Evolutionary conservation across 2,329 filamentous ascomycete species (phyloP), one percentile per base, ranked within the genome.

Genomic region (Parasarocladium wereldwijsianum): DNA sequence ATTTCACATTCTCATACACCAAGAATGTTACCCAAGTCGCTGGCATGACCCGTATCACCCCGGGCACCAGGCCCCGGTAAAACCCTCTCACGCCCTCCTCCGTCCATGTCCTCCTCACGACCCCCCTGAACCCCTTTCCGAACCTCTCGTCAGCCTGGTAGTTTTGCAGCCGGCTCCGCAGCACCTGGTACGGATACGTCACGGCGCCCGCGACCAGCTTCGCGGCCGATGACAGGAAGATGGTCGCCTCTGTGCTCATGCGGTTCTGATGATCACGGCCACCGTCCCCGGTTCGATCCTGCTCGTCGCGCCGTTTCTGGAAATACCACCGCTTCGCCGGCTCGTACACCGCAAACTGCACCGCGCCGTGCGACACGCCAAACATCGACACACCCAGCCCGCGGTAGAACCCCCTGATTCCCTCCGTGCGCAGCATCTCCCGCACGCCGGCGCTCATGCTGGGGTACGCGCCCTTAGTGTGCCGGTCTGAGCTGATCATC

Each of bases 331-430:
- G 53, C 53, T 72, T 71, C 13, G 67, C 44, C 0, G 71, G 68
- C 50, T 98, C 90, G 53, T 98, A 98, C 13, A 90, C 83, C 54
- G 85, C 83, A 51, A 98, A 98, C 52, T 96, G 90, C 16, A 98
- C 76, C 3, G 87, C 86, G 23, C 87, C 87, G 51, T 98, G 90
- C 35, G 75, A 78, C 19, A 94, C 85, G 10, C 87, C 87, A 34
- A 94, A 65, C 19, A 93, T 60, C 23, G 82, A 80, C 13, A 92
- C 81, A 6, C 79, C 62, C 4, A 94, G 66, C 3, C 90, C 90
- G 15, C 84, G 76, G 54, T 94, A 96, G 47, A 94, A 90, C 1
- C 87, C 90, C 8, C 60, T 53, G 17, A 76, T 34, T 2, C 90
- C 90, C 48, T 96, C 86, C 3, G 64, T 65, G 12, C 54, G 55